Evolutionary conservation across 495 filamentous ascomycete species (phyloP).

Genomic region (Penicillium mononematosum): DNA sequence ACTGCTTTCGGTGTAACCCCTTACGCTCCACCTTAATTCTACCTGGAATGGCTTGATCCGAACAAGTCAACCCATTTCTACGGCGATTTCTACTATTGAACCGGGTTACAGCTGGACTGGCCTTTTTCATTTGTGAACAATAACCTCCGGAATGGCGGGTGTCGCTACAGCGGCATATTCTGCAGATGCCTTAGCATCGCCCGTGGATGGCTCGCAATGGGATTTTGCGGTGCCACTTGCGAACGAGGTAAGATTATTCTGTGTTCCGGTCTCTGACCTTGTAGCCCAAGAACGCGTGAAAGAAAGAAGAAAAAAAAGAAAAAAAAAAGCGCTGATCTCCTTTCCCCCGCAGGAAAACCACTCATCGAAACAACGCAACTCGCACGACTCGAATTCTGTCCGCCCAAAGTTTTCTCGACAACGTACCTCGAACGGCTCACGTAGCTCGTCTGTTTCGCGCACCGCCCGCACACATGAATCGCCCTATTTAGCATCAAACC

Average conservation of each 20-base stretch:
- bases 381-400: constrained; percentile 37
- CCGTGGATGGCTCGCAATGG: constrained; percentile 44
- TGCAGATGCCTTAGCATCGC: constrained; percentile 41
- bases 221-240: constrained; percentile 48
- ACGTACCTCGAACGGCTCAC: constrained; percentile 42
- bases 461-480: constrained; percentile 31
- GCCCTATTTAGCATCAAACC: constrained; percentile 23
- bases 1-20: constrained; percentile 32
- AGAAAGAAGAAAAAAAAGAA: constrained; percentile 6
- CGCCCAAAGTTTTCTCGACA: constrained; percentile 30
- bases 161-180: constrained; percentile 43
- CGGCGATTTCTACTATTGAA: constrained; percentile 14
- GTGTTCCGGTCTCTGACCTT: neutral
- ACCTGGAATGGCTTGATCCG: constrained; percentile 42
- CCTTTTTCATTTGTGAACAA: constrained; percentile 21
- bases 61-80: constrained; percentile 8
- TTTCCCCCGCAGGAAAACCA: constrained; percentile 27
- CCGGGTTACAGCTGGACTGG: constrained; percentile 46
- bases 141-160: constrained; percentile 45
- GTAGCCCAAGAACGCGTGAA: neutral
- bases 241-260: constrained; percentile 36
- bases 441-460: constrained; percentile 43
- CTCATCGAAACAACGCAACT: constrained; percentile 35
- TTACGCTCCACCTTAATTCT: constrained; percentile 5
- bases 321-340: constrained; percentile 10